Base-by-base conservation (phyloP, 2,329 filamentous ascomycete genomes). In the Colletotrichum eremochloae region DNA sequence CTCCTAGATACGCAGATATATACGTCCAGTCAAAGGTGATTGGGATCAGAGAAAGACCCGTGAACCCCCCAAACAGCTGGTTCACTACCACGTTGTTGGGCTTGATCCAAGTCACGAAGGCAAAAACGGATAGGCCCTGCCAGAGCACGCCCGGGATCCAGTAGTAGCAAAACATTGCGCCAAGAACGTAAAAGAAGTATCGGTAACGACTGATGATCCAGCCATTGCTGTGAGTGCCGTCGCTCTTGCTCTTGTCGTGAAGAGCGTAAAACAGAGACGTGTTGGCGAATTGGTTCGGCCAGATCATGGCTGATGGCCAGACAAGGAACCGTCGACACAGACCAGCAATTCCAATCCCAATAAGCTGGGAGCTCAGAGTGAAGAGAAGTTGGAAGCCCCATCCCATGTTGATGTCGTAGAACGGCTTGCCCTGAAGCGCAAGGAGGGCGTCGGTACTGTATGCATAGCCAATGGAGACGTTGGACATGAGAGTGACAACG, bases 301-400 rank as follows among this genome's bases (percentile, higher is more conserved):
- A 91, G 71, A 91, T 86, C 88, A 91, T 91, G 42, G 88, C 85
- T 1, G 89, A 87, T 0, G 88, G 89, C 78, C 82, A 86, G n/a
- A 89, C 85, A 29, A 91, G 83, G 78, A 88, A 91, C 33, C 87
- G 84, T 38, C 88, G 83, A 42, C 85, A 84, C 55, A 91, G 78
- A 0, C 89, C 89, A 0, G 90, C 89, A 20, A 91, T 80, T 1
- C 88, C 88, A 74, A 90, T 90, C 5, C 90, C 90, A 60, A 90
- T 87, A 75, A 89, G 82, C 73, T 91, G 87, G 1, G 87, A 89
- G 24, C 88, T 88, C 71, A 91, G 84, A 14, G 84, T 85, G 69
- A 91, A 83, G 31, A 90, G 80, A 2, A 91, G 79, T 75, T 90
- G 86, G 77, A 89, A 91, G 4, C 85, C 84, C 80, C 87, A 89